phyloP scores from a whole-genome alignment of 495 filamentous ascomycete species.

The Penicillium macrosclerotiorum region DNA sequence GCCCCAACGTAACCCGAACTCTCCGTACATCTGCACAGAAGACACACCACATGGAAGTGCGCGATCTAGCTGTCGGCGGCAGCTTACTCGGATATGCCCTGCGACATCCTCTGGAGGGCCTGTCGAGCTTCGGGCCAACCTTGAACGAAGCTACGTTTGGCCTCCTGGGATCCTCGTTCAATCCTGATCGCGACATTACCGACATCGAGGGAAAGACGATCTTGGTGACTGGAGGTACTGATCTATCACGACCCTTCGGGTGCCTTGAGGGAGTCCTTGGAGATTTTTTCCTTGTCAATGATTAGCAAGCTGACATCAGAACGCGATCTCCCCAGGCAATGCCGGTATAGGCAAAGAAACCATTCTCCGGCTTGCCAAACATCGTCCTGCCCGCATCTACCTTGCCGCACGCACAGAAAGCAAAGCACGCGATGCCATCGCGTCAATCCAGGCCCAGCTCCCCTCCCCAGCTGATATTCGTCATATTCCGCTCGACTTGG shows the following conservation, averaged over 20 bases:
- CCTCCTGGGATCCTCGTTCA: conserved; percentile 40
- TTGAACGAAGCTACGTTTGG: conserved; percentile 41
- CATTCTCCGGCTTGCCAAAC: conserved; percentile 58
- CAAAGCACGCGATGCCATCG: conserved; percentile 52
- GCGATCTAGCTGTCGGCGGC: conserved; percentile 17
- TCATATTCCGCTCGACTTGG: conserved; percentile 50
- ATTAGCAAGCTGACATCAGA: neutral
- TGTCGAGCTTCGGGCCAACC: conserved; percentile 37
- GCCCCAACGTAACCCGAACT: neutral
- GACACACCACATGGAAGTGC: conserved; percentile 21
- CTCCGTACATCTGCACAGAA: too few relatives aligned
- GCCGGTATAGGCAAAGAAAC: conserved; percentile 66
- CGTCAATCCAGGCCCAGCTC: conserved; percentile 43
- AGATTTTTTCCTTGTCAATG: too few relatives aligned
- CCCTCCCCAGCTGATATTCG: conserved; percentile 45
- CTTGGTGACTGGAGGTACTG: conserved; percentile 59
- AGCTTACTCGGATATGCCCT: conserved; percentile 23
- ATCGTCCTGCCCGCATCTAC: conserved; percentile 60
- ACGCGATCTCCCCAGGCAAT: conserved; percentile 47
- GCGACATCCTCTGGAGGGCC: conserved; percentile 34
- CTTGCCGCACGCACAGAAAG: conserved; percentile 56
- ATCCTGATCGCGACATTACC: conserved; percentile 56
- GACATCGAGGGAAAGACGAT: conserved; percentile 57
- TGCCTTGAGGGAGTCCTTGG: too few relatives aligned
- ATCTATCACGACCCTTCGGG: too few relatives aligned